phyloP scores from a whole-genome alignment of 75 land plant species.

The Cryptomeria japonica region DNA sequence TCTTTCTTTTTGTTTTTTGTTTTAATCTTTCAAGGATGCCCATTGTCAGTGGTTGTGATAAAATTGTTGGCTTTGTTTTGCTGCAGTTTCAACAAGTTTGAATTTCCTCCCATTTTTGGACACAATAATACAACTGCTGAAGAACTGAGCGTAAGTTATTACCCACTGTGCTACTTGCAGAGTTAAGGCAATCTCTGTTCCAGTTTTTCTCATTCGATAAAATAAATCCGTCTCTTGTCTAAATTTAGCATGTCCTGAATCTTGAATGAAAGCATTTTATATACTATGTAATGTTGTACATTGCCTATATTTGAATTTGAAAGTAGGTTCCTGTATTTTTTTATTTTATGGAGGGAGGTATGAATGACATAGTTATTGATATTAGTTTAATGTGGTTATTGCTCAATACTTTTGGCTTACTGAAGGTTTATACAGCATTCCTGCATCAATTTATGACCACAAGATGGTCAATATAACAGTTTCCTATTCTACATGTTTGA shows the following conservation, averaged over 20 bases:
- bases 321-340: background rate
- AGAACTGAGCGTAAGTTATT: slow-evolving; percentile 64
- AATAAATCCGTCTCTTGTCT: background rate
- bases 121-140: slow-evolving; percentile 70
- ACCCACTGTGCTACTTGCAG: background rate
- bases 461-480: background rate
- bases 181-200: background rate
- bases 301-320: background rate
- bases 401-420: background rate
- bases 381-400: background rate
- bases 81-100: slow-evolving; percentile 89
- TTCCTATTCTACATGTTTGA: background rate
- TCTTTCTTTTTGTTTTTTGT: background rate
- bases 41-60: background rate
- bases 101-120: slow-evolving; percentile 87
- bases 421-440: background rate
- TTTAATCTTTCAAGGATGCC: background rate
- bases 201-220: background rate
- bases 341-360: background rate
- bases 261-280: background rate
- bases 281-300: background rate
- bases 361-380: background rate
- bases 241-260: background rate
- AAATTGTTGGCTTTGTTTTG: background rate
- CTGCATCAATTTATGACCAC: background rate